Evolutionary conservation across 768 basidiomycete genomes (phyloP), one percentile per base, ranked within the genome.

Genomic region (Lactarius sp.): DNA sequence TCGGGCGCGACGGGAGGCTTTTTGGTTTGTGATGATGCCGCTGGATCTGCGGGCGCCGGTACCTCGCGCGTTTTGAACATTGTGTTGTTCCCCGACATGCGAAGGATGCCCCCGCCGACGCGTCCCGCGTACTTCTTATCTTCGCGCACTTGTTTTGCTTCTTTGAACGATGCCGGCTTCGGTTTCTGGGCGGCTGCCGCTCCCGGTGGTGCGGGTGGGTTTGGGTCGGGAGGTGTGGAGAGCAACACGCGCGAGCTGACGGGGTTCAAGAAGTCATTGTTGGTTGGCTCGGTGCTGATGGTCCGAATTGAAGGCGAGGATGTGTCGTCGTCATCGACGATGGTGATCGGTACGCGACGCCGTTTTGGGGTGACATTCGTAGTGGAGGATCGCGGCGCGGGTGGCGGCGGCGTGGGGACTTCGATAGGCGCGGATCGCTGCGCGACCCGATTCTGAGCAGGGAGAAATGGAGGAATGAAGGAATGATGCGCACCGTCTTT

Each of bases 41-140:
- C 42, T 16, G 46, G 6, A 2, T 44, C 20, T 2, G 18, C 36
- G 20, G 56, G 33, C 14, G 52, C 14, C 20, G 50, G 37, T 36
- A 47, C n/a, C 64, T 50, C 37, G 56, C 76, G 68, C 20, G 73
- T 75, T 16, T 78, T 70, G 64, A 91, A 81, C 10, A 90, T 72
- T 2, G 81, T 86, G 50, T 80, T 82, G 18, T 81, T 76, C 1
- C 90, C 90, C 13, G 83, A 79, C 3, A 79, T 74, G 33, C 84
- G 81, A 75, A 92, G 89, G 56, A 92, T 87, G 0, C 89, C 90
- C 8, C 88, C 90, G 0, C 87, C 84, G 3, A 84, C 80, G 46
- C 78, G 78, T 59, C 75, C 18, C 68, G 74, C 62, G 59, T 62
- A 56, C 13, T 73, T 74, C 52, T 73, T 74, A 50, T 59, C 77